Conservation (phyloP, 495 filamentous ascomycete genomes). For the Hypoxylon lienhwacheense region DNA sequence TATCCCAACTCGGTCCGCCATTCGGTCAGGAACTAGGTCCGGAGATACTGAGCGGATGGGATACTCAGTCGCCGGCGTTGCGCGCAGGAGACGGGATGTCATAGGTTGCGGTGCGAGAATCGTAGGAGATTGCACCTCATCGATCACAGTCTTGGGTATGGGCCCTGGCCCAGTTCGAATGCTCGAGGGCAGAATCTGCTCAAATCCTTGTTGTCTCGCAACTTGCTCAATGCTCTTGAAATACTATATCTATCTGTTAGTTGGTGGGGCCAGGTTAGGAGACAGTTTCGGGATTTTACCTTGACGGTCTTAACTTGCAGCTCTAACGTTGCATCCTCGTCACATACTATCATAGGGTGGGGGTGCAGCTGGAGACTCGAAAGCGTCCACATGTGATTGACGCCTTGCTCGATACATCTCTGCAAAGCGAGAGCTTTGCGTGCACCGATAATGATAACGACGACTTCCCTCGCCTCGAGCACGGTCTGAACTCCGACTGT, state of each 20-base stretch:
- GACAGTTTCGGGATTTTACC: conserved; percentile 40
- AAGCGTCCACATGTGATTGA: conserved; percentile 90
- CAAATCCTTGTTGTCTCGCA: conserved; percentile 57
- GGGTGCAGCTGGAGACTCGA: conserved; percentile 78
- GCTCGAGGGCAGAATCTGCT: conserved; percentile 59
- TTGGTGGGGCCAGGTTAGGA: neutral
- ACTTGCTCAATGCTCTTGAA: conserved; percentile 70
- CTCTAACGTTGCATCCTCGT: conserved; percentile 83
- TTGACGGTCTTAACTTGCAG: conserved; percentile 86
- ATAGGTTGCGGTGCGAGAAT: conserved; percentile 51
- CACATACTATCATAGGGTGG: conserved; percentile 77
- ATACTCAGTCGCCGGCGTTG: conserved; percentile 53
- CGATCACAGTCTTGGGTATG: conserved; percentile 36
- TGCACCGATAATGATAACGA: conserved; percentile 77
- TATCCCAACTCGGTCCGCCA: conserved; percentile 65
- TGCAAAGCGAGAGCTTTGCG: conserved; percentile 82
- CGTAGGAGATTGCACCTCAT: conserved; percentile 46
- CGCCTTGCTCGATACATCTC: conserved; percentile 76
- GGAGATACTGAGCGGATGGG: conserved; percentile 52
- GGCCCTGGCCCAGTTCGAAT: conserved; percentile 44
- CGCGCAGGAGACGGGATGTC: conserved; percentile 49
- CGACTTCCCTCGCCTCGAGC: conserved; percentile 78
- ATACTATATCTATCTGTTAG: conserved; percentile 49
- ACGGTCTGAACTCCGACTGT: conserved; percentile 89
- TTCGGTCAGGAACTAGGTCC: conserved; percentile 67